phyloP scores from a whole-genome alignment of 805 yeast genomes.

The Zygotorulaspora sp. region DNA sequence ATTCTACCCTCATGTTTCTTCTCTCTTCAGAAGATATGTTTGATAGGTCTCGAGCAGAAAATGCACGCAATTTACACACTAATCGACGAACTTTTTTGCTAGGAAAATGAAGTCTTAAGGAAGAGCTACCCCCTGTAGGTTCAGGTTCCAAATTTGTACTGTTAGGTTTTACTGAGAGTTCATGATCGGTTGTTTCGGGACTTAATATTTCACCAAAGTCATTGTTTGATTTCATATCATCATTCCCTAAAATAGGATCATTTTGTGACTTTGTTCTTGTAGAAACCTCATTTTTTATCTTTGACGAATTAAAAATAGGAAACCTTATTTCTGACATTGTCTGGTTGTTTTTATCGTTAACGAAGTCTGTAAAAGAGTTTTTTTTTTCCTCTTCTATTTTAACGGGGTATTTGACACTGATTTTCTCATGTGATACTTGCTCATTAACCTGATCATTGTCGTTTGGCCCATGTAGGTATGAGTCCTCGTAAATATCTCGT shows the following conservation, averaged over 20 bases:
- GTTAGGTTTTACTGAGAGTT: neutral
- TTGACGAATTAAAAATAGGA: slow-evolving; percentile 24
- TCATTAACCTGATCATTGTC: too few relatives aligned
- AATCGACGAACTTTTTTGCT: slow-evolving; percentile 21
- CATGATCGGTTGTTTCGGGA: slow-evolving; percentile 1
- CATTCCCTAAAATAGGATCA: too few relatives aligned
- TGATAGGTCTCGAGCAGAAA: slow-evolving; percentile 16
- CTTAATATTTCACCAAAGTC: neutral
- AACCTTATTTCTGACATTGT: slow-evolving; percentile 12
- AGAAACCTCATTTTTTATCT: slow-evolving; percentile 3
- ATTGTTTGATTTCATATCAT: neutral
- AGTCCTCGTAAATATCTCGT: too few relatives aligned
- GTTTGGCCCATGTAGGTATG: too few relatives aligned
- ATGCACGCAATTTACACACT: slow-evolving; percentile 17
- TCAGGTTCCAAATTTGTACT: neutral
- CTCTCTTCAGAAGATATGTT: slow-evolving; percentile 20
- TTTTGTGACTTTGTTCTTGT: neutral
- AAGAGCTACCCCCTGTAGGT: slow-evolving; percentile 12
- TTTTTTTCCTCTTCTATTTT: neutral
- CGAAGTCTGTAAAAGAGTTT: too few relatives aligned
- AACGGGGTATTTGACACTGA: too few relatives aligned
- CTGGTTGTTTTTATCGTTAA: slow-evolving; percentile 1
- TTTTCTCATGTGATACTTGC: too few relatives aligned
- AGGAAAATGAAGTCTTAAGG: slow-evolving; percentile 19
- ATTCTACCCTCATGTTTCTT: slow-evolving; percentile 23